Evolutionary conservation across 2,329 filamentous ascomycete genomes (phyloP).

Genomic region (Trichocomaceae sp.): DNA sequence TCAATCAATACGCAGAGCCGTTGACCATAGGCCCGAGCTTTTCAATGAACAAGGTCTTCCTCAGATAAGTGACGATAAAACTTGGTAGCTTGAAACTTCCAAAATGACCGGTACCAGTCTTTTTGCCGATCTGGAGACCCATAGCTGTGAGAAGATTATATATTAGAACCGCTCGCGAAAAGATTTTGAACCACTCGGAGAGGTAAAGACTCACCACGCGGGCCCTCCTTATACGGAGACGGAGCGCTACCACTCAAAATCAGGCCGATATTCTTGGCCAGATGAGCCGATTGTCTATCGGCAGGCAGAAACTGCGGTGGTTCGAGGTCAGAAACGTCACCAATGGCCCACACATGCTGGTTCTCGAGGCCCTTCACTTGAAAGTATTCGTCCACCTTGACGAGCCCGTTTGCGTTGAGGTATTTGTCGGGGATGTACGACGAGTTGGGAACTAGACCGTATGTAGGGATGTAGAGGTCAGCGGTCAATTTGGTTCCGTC

Average conservation of each 20-base stretch:
- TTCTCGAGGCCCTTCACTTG: conserved; percentile 9
- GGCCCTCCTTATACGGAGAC: neutral
- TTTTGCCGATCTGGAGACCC: conserved; percentile 11
- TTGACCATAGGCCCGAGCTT: neutral
- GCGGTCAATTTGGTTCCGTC: conserved; percentile 4
- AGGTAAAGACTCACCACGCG: neutral
- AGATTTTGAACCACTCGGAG: neutral
- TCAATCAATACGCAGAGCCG: conserved; percentile 8
- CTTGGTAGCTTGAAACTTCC: conserved; percentile 1
- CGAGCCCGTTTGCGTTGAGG: conserved; percentile 6
- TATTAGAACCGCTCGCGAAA: neutral
- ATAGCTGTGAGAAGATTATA: neutral
- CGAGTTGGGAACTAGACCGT: conserved; percentile 8
- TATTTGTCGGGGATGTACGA: conserved; percentile 6
- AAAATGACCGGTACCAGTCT: conserved; percentile 6
- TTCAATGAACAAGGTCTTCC: conserved; percentile 9
- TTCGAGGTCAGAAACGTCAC: conserved; percentile 8
- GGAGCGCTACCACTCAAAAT: neutral
- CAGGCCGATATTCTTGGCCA: conserved; percentile 8
- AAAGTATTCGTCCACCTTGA: conserved; percentile 8
- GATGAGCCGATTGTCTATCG: conserved; percentile 8
- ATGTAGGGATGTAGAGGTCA: conserved; percentile 10
- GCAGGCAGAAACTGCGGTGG: neutral
- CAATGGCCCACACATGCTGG: conserved; percentile 11
- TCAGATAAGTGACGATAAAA: neutral